Evolutionary conservation across 768 basidiomycete genomes (phyloP), one percentile per base, ranked within the genome.

Genomic region (Tylopilus subfusipes): DNA sequence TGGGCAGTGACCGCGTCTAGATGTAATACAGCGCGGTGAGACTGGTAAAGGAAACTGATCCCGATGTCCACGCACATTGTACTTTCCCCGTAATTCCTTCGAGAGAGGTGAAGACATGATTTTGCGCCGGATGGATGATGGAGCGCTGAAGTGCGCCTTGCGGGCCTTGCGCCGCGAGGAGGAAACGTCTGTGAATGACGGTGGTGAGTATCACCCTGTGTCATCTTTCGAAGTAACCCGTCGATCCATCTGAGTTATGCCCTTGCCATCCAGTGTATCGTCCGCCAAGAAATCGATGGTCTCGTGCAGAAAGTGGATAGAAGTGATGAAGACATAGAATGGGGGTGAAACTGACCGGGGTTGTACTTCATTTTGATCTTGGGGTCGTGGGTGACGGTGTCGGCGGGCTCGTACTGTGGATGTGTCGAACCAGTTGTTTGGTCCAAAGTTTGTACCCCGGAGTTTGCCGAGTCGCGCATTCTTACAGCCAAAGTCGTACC

Each of bases 41-140:
- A 22, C 24, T 21, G 9, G 30, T 21, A 18, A 40, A 43, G 24
- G 34, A 18, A n/a, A 33, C 34, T 10, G 18, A 2, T 16, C 19
- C 52, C 22, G 18, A 34, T 43, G 13, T 33, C 30, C 27, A 78
- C 90, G 66, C 71, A 96, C 94, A 74, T 86, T 88, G 82, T 98
- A 79, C 79, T 98, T 93, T 72, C 72, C 78, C 61, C 94, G 85
- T 65, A 99, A 87, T 67, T 98, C 96, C 81, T 97, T 98, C 57
- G 90, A 87, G 56, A 99, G 85, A 48, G 94, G 79, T 54, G 96
- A 93, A 61, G 91, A 93, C 97, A 99, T 98, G 67, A 98, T 94
- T 78, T 91, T 94, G 73, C 97, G 88, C 73, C 96, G 91, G 66
- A 92, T 79, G 46, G 91, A 93, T 42, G 96, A 98, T 46, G 96